Evolutionary conservation across 2,329 filamentous ascomycete species (phyloP).

Genomic region (Pseudophaeomoniella oleicola): DNA sequence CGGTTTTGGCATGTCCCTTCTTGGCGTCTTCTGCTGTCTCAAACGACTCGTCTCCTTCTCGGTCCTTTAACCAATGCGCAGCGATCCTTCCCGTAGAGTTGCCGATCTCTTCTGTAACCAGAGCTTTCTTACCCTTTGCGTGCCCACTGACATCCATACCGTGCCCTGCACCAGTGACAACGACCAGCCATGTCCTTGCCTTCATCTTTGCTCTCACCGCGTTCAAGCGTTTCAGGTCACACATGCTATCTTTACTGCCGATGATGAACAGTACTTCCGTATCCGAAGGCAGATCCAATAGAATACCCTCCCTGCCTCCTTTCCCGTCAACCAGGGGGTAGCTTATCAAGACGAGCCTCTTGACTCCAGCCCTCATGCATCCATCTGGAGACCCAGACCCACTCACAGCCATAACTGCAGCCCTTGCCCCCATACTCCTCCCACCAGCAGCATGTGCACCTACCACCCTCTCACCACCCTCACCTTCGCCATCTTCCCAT

Average conservation of each 20-base stretch:
- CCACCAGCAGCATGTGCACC: conserved; percentile 4
- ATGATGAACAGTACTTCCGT: conserved; percentile 10
- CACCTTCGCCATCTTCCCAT: not conserved
- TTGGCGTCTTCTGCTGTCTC: no score
- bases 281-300: conserved; percentile 6
- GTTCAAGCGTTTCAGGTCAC: conserved; percentile 5
- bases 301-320: conserved; percentile 10
- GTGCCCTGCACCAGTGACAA: conserved; percentile 10
- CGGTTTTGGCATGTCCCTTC: no score
- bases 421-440: not conserved
- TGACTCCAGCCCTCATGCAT: conserved; percentile 3
- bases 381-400: no score
- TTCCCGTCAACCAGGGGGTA: conserved; percentile 9
- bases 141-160: conserved; percentile 10
- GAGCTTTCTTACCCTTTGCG: no score
- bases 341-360: conserved; percentile 7
- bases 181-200: conserved; percentile 7
- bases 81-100: no score
- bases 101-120: no score
- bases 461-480: not conserved
- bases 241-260: conserved; percentile 10
- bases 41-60: no score
- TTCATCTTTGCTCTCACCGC: conserved; percentile 10
- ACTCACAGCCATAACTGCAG: conserved; percentile 2
- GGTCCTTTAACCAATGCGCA: no score